Evolutionary conservation across 2,329 filamentous ascomycete species (phyloP).

Genomic region (Didymella glomerata): DNA sequence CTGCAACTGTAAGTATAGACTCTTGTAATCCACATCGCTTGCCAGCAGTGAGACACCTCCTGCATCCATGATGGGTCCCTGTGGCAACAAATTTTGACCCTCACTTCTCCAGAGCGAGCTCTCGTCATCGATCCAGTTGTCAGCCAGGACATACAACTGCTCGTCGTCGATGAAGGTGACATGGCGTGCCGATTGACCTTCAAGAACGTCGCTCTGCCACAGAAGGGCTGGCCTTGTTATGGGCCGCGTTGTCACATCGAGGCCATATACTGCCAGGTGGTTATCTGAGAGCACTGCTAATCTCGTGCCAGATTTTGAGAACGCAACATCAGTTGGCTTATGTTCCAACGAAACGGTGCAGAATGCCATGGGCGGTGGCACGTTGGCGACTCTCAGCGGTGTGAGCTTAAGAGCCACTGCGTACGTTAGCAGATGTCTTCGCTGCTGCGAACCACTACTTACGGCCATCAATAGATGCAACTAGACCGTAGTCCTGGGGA

Average conservation of each 20-base stretch:
- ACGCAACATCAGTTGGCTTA: slow-evolving; percentile 76
- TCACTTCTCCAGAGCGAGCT: slow-evolving; percentile 41
- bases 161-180: slow-evolving; percentile 57
- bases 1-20: slow-evolving; percentile 36
- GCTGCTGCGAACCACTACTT: slow-evolving; percentile 38
- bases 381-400: slow-evolving; percentile 80
- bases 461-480: slow-evolving; percentile 85
- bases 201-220: slow-evolving; percentile 44
- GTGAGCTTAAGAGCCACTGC: slow-evolving; percentile 77
- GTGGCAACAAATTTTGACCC: slow-evolving; percentile 28
- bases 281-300: slow-evolving; percentile 76
- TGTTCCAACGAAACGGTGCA: slow-evolving; percentile 72
- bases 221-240: slow-evolving; percentile 55
- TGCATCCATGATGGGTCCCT: slow-evolving; percentile 37
- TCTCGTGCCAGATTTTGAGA: slow-evolving; percentile 57
- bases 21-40: slow-evolving; percentile 32
- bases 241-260: slow-evolving; percentile 68
- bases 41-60: slow-evolving; percentile 35
- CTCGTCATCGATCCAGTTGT: slow-evolving; percentile 44
- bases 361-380: slow-evolving; percentile 92
- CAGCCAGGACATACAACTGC: slow-evolving; percentile 48
- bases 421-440: slow-evolving; percentile 20
- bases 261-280: slow-evolving; percentile 74
- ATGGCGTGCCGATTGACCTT: slow-evolving; percentile 52
- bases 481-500: slow-evolving; percentile 79